Evolutionary conservation across 768 basidiomycete genomes (phyloP).

Genomic region (Tephrocybe sp.): DNA sequence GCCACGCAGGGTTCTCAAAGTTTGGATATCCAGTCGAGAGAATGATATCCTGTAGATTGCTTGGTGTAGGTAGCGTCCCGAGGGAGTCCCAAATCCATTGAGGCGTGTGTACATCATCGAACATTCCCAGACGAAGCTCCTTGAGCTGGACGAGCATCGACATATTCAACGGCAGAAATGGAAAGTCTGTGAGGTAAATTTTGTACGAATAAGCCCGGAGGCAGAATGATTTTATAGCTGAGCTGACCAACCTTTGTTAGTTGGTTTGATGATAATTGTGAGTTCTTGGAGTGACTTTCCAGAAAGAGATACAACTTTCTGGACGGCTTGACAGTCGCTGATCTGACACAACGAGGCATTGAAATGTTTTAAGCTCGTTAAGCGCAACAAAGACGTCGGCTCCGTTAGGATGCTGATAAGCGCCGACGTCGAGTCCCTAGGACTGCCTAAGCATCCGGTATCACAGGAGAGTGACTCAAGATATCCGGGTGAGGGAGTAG

Average conservation of each 20-base stretch:
- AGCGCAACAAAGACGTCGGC: background rate
- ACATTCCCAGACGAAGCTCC: constrained; percentile 2
- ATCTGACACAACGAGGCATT: constrained; percentile 1
- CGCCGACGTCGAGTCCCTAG: constrained; percentile 1
- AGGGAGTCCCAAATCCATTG: constrained; percentile 4
- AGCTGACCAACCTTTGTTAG: no score
- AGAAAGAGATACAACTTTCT: constrained; percentile 1
- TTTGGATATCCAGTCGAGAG: background rate
- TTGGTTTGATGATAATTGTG: no score
- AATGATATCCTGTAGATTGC: constrained; percentile 1
- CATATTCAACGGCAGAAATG: no score
- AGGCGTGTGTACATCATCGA: constrained; percentile 5
- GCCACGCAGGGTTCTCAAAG: no score
- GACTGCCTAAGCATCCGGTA: background rate
- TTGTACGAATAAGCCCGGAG: no score
- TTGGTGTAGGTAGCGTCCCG: background rate
- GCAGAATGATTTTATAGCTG: no score
- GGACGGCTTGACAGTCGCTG: background rate
- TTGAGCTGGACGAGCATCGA: no score
- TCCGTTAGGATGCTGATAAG: constrained; percentile 1
- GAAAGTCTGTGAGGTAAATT: no score
- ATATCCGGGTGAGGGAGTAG: no score
- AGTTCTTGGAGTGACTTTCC: constrained; percentile 1
- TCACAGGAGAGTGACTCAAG: no score
- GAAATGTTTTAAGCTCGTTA: constrained; percentile 1